A percentile compares a stretch with the other conserved stretches of the same genome.
Conservation (phyloP, 371 early-diverging fungal genomes). For the Sporodiniella umbellata region DNA sequence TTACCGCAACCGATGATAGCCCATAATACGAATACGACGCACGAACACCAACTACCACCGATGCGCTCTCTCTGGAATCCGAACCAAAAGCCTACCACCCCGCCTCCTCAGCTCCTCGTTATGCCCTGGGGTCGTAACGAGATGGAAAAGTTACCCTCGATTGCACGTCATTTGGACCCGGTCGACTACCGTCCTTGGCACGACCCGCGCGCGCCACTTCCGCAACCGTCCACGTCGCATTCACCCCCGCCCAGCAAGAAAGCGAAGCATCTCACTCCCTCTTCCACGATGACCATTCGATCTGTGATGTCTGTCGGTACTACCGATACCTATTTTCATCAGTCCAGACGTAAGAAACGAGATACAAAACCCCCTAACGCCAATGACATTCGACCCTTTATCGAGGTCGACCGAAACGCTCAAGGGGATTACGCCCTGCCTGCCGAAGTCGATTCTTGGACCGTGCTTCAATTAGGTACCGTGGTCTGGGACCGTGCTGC, state of each 20-base stretch:
- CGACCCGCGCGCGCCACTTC: background rate
- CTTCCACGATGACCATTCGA: background rate
- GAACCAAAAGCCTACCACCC: background rate
- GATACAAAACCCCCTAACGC: conserved; percentile 41
- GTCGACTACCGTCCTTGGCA: background rate
- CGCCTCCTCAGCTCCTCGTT: background rate
- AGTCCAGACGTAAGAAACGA: conserved; percentile 35
- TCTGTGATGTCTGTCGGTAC: background rate
- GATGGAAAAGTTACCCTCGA: background rate
- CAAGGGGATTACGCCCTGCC: conserved; percentile 73
- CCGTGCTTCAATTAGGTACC: conserved; percentile 65
- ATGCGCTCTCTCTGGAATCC: conserved; percentile 17
- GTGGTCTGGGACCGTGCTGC: conserved; percentile 73
- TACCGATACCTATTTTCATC: conserved; percentile 33
- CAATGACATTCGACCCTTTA: conserved; percentile 33
- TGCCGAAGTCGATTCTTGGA: conserved; percentile 74
- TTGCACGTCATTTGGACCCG: background rate
- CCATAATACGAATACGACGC: too few relatives aligned
- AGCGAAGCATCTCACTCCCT: too few relatives aligned
- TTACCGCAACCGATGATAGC: background rate
- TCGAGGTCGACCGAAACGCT: conserved; percentile 56
- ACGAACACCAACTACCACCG: conserved; percentile 12
- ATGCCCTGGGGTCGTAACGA: background rate
- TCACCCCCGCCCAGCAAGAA: too few relatives aligned
- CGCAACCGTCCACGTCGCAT: background rate